Evolutionary conservation across 1,284 basidiomycete species (phyloP), one percentile per base, ranked within the genome.

Genomic region (Sporisorium iseilematis-ciliati): DNA sequence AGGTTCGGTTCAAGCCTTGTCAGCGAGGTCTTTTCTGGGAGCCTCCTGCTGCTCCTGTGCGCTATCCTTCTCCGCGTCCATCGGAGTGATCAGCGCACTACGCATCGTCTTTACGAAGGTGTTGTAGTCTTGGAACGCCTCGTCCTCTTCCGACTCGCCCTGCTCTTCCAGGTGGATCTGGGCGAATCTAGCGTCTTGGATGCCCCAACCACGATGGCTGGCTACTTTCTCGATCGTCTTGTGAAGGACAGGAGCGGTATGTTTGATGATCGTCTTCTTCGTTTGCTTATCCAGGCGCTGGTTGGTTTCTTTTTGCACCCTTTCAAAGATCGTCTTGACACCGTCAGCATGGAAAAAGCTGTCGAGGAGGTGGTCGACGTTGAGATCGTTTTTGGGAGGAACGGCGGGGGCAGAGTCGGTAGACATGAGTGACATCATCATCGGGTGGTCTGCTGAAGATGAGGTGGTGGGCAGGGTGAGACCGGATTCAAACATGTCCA

Each of bases 91-190:
- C 20, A 74, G 56, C 5, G 71, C 71, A 31, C 41, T 60, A 0
- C 71, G 48, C 63, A 74, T 54, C 20, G 71, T 74, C 49, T 65
- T 74, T 8, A 74, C 65, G 48, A 74, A 69, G 23, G 71, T 69
- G 23, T 63, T 65, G 43, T 74, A 74, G n/a, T 74, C 72, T 23
- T 45, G 11, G 38, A 75, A 75, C 14, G 63, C 58, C 43, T 65
- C 16, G 14, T 7, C 29, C 5, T 31, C 48, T 8, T 33, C 11
- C 38, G 41, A 23, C 42, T 42, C 16, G 53, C 41, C 41, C 18
- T 55, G 26, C 16, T 51, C 48, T 10, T 63, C 60, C 7, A 45
- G 14, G 7, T 57, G 58, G 23, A 61, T 38, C 35, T 53, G 58
- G 7, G 66, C 54, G 23, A 70, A 66, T 1, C 67, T 43, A 1